These are phyloP conservation scores for Russula foetens DNA, from an alignment of 768 basidiomycete species.

Conservation along the genomic window DNA sequence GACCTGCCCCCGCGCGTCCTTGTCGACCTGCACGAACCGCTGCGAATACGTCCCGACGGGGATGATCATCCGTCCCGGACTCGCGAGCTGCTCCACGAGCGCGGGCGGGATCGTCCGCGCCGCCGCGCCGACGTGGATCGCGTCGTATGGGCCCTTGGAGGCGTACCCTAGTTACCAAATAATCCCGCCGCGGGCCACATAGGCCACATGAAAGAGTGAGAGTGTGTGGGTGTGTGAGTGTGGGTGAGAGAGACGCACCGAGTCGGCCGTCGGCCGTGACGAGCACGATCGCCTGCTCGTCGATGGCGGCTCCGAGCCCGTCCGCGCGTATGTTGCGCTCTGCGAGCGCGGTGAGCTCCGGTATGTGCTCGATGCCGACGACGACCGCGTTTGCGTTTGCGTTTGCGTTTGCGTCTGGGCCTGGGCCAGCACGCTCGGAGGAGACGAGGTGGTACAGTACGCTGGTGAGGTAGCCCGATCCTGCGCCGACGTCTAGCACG, in stretches of 20 bases:
- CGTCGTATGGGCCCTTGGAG: constrained; percentile 33
- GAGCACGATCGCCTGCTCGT: constrained; percentile 50
- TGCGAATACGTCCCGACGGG: constrained; percentile 65
- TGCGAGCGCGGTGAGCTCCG: constrained; percentile 67
- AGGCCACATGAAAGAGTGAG: background rate
- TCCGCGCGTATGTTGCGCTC: constrained; percentile 58
- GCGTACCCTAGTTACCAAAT: constrained; percentile 15
- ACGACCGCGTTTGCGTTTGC: constrained; percentile 29
- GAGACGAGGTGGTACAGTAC: constrained; percentile 74
- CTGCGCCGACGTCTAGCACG: constrained; percentile 86
- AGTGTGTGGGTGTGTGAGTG: background rate
- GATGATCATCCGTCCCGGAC: constrained; percentile 83
- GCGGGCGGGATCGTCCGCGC: constrained; percentile 62
- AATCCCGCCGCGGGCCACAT: too few relatives aligned
- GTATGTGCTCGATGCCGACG: constrained; percentile 88
- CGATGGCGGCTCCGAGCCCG: constrained; percentile 47
- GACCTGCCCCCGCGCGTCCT: constrained; percentile 60
- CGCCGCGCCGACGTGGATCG: constrained; percentile 93
- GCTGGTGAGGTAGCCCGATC: constrained; percentile 80
- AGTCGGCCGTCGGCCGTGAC: constrained; percentile 73
- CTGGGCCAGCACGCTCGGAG: constrained; percentile 13
- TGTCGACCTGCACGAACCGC: constrained; percentile 68
- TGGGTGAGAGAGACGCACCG: constrained; percentile 35
- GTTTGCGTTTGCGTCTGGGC: too few relatives aligned
- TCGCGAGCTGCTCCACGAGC: constrained; percentile 71